Evolutionary conservation across 257 asterid species (phyloP), one percentile per base, ranked within the genome.

Genomic region (Scutellaria galericulata): DNA sequence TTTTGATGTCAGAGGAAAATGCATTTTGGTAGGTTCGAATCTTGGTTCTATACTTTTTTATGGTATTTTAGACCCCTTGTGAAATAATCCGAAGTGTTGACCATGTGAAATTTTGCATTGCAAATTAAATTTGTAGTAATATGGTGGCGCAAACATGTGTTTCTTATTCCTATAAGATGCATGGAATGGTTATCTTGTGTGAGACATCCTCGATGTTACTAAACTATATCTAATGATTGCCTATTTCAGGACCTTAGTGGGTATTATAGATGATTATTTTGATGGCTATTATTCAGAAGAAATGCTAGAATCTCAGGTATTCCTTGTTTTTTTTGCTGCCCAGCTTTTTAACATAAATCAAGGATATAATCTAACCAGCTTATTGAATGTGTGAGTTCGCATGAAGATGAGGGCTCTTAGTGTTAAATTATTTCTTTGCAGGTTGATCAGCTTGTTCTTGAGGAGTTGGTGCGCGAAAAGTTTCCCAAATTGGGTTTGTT

Each of bases 371-470:
- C 68, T 52, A 27, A 45, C 44, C 76, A 44, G 47, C 48, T 53
- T 52, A 51, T 18, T 18, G 57, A 50, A 37, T 14, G 50, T 62
- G 22, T 54, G n/a, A 68, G 63, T 12, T 59, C 51, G 53, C 72
- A 31, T 53, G 46, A 62, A 52, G 68, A 58, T 50, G 67, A 54
- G 53, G 31, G 52, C 62, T 83, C 57, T 52, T 61, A 31, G 55
- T 62, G 42, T 68, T 68, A 3, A 48, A 44, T 68, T 71, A 14
- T 75, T 35, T 75, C 60, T 50, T 77, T 66, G 80, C 90, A 95
- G 99, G 99, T 95, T 77, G 99, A 95, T 82, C 99, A 95, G 84
- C 97, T 88, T 82, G 99, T 88, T 78, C 95, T 95, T 42, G 99
- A 95, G 87, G 98, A 95, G 86, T 82, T 95, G 86, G 96, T 95